A percentile compares a stretch with the other conserved stretches of the same genome.
phyloP scores from a whole-genome alignment of 2,329 filamentous ascomycete genomes.

The Calonectria pseudoturangicola region DNA sequence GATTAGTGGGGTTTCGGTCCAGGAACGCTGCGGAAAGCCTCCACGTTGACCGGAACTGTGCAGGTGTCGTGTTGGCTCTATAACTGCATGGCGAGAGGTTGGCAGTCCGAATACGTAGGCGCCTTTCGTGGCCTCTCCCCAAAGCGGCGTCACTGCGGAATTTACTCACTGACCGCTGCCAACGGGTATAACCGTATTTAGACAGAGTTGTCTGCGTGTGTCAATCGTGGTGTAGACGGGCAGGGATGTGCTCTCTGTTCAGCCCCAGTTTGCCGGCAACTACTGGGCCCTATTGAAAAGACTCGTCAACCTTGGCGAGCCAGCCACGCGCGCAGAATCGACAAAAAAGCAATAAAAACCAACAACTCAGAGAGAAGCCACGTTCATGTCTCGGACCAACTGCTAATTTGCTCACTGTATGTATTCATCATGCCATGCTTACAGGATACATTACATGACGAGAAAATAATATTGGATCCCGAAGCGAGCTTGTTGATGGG shows the following conservation, averaged over 20 bases:
- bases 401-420: slow-evolving; percentile 39
- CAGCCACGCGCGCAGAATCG: slow-evolving; percentile 23
- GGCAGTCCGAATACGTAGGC: slow-evolving; percentile 22
- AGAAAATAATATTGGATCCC: neutral
- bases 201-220: slow-evolving; percentile 30
- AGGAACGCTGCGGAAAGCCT: slow-evolving; percentile 21
- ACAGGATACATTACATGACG: slow-evolving; percentile 18
- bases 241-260: slow-evolving; percentile 31
- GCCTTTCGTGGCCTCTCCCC: slow-evolving; percentile 11
- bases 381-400: slow-evolving; percentile 18
- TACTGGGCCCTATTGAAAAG: slow-evolving; percentile 14
- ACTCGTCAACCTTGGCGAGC: slow-evolving; percentile 29
- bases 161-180: slow-evolving; percentile 20
- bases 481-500: slow-evolving; percentile 28
- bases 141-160: neutral
- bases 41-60: slow-evolving; percentile 22
- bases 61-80: slow-evolving; percentile 4
- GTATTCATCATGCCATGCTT: slow-evolving; percentile 24
- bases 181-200: slow-evolving; percentile 15
- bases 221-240: slow-evolving; percentile 31
- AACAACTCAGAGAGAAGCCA: slow-evolving; percentile 33
- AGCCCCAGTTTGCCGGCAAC: slow-evolving; percentile 34
- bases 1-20: slow-evolving; percentile 16
- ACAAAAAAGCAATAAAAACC: slow-evolving; percentile 37
- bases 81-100: neutral